Conservation (phyloP, 768 basidiomycete species). For the Amyloporia xantha region DNA sequence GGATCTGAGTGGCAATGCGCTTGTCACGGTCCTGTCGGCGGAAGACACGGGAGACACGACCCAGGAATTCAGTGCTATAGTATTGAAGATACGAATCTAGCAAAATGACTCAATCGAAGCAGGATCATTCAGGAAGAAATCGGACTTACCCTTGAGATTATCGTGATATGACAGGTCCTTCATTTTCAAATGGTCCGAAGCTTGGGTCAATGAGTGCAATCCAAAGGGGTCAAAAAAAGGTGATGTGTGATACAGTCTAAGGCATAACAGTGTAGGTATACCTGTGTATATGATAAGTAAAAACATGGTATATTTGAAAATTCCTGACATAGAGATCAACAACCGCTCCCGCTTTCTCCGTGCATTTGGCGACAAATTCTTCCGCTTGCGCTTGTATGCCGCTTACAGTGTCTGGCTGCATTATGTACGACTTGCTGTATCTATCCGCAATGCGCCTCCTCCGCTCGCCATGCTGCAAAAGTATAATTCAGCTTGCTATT, state of each 20-base stretch:
- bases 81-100: slow-evolving; percentile 11
- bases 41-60: background rate
- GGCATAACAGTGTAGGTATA: slow-evolving; percentile 14
- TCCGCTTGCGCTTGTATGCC: slow-evolving; percentile 13
- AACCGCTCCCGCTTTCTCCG: slow-evolving; percentile 4
- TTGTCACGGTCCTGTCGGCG: slow-evolving; percentile 1
- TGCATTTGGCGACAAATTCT: slow-evolving; percentile 9
- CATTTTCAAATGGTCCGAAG: slow-evolving; percentile 10
- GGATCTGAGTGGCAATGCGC: slow-evolving; percentile 10
- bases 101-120: background rate
- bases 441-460: slow-evolving; percentile 16
- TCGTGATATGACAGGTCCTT: slow-evolving; percentile 13
- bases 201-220: slow-evolving; percentile 8
- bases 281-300: slow-evolving; percentile 2
- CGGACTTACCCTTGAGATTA: slow-evolving; percentile 4
- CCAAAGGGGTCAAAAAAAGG: slow-evolving; percentile 16
- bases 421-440: slow-evolving; percentile 15
- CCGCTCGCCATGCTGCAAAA: slow-evolving; percentile 8
- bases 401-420: slow-evolving; percentile 11
- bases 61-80: slow-evolving; percentile 6
- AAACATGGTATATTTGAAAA: background rate
- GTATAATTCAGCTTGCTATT: background rate
- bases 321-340: slow-evolving; percentile 16
- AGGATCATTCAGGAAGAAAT: background rate
- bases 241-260: slow-evolving; percentile 16